Base-by-base conservation (phyloP, 202 grass and related monocot species). In the Panicum virgatum region DNA sequence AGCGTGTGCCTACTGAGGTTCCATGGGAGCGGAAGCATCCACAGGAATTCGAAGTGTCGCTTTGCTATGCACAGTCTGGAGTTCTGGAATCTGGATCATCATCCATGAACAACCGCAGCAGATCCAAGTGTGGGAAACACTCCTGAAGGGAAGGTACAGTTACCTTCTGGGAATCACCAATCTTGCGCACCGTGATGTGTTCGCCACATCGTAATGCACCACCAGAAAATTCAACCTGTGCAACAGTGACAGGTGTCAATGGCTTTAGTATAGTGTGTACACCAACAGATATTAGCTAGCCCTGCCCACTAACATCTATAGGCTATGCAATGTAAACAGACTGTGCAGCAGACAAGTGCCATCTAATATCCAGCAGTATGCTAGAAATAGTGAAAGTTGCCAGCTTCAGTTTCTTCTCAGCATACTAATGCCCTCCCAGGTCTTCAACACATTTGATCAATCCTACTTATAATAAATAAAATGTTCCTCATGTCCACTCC, bases 91-190 rank as follows among this genome's bases (percentile, higher is more conserved):
- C 22, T 47, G 43, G n/a, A 70, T 22, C 22, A 1, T 25, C 5
- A 25, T 29, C 26, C 66, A 44, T 45, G n/a, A 45, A 54, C 20
- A 54, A 3, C 54, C 12, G 54, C 54, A 58, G 54, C n/a, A 58
- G 54, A 12, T 58, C 9, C 12, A 30, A 30, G 26, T 14, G 11
- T 61, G 58, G 20, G 26, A 12, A 59, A 4, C 10, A 27, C 45
- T 51, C 12, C 62, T 37, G 71, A 71, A 64, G 27, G 36, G 8
- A 83, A 38, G 38, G 2, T 25, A 34, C 34, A 46, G 16, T 86
- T 86, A 98, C 94, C 88, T 94, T 98, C 70, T 93, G 95, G 66
- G 88, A 87, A 84, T 98, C 86, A 8, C 88, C 89, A 76, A 93
- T 86, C 82, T 94, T 94, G 57, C 88, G 86, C 61, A 93, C 42